Evolutionary conservation across 2,329 filamentous ascomycete genomes (phyloP), one percentile per base, ranked within the genome.

Genomic region (Cladorrhinum sp.): DNA sequence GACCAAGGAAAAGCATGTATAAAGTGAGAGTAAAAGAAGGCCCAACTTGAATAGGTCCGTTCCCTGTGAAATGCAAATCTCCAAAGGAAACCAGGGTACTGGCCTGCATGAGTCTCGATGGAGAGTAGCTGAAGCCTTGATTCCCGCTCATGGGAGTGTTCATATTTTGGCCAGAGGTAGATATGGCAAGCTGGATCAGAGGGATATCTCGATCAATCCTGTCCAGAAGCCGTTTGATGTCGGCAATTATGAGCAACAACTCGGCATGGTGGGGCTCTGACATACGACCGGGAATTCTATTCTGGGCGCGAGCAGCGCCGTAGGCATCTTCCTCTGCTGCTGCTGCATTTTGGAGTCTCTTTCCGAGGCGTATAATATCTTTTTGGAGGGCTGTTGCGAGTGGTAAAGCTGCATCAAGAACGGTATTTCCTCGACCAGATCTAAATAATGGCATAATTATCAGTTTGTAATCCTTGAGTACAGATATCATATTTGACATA

Each of bases 1-100:
- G 92, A 1, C 92, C 90, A 1, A 88, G 82, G 69, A 98, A 99
- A 0, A 98, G 82, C 92, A 98, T 97, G 74, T 98, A 99, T 67
- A 98, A 78, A 0, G 93, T 96, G 7, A 98, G 74, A 0, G 85
- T 89, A 70, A 97, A 98, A 0, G 87, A 85, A 0, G 94, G 92
- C 0, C 95, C 95, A 62, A 98, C 89, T 71, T 97, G 92, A 51
- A 91, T 86, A 0, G 88, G 82, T 9, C 79, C 76, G 0, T 77
- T 81, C 64, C 86, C 81, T 1, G 85, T 84, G 73, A 95, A 97
- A 65, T 92, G 89, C 0, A 87, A 89, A 73, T 99, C 95, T 2
- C 92, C 92, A 50, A 92, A 84, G 26, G 89, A 96, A 54, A 98
- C 80, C 65, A 97, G 89, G 3, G 92, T 95, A 71, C 94, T 98